Evolutionary conservation across 768 basidiomycete species (phyloP).

Genomic region (Suillus plorans): DNA sequence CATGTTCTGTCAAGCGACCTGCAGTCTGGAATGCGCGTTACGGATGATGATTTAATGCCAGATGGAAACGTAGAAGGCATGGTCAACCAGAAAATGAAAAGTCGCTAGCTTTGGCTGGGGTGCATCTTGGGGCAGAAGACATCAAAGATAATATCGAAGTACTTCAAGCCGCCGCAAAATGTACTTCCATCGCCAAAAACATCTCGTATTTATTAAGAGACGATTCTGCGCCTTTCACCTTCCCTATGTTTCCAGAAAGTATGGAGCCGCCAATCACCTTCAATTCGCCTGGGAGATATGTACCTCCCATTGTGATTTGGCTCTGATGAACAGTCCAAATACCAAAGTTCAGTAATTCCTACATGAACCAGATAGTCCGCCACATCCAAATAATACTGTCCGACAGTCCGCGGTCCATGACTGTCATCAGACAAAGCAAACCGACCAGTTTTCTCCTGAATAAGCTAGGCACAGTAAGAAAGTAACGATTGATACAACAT

Average conservation of each 20-base stretch:
- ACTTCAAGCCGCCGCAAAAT: neutral
- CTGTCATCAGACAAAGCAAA: constrained; percentile 94
- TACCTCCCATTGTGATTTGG: constrained; percentile 49
- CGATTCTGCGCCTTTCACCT: constrained; percentile 3
- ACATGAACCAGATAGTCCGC: constrained; percentile 60
- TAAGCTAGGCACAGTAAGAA: constrained; percentile 48
- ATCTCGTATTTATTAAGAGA: neutral
- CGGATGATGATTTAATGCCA: neutral
- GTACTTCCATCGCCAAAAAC: neutral
- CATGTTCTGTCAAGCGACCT: constrained; percentile 4
- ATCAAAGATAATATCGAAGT: neutral
- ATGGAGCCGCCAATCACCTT: constrained; percentile 58
- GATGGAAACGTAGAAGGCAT: neutral
- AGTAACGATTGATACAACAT: constrained; percentile 4
- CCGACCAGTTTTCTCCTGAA: constrained; percentile 65
- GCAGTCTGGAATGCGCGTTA: neutral
- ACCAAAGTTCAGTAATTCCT: constrained; percentile 69
- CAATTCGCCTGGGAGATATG: constrained; percentile 43
- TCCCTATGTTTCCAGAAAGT: constrained; percentile 50
- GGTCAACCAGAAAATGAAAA: neutral
- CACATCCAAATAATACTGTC: constrained; percentile 75
- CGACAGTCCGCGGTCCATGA: constrained; percentile 86
- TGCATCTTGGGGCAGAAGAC: neutral
- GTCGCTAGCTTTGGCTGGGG: neutral
- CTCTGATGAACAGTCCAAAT: constrained; percentile 42